Evolutionary conservation across 2,329 filamentous ascomycete genomes (phyloP).

Genomic region (Fusarium paranaense): DNA sequence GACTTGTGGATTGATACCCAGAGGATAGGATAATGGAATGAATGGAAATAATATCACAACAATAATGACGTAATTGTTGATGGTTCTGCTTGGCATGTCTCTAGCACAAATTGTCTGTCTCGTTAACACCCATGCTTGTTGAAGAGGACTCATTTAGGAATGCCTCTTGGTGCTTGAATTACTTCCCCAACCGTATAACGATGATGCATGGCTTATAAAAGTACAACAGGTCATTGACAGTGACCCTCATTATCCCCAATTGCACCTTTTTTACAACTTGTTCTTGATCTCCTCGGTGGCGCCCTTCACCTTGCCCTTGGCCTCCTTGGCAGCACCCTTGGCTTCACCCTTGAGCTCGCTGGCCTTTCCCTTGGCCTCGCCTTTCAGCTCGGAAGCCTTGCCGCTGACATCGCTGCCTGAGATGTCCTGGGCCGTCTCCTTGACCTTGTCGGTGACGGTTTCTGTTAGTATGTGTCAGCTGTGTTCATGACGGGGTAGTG

Average conservation of each 20-base stretch:
- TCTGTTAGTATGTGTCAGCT: conserved; percentile 44
- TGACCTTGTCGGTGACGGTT: conserved; percentile 59
- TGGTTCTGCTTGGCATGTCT: neutral
- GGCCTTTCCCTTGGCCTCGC: conserved; percentile 53
- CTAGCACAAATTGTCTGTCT: too few species aligned
- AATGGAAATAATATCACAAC: neutral
- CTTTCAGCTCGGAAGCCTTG: conserved; percentile 51
- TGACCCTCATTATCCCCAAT: conserved; percentile 24
- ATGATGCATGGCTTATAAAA: conserved; percentile 37
- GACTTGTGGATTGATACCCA: neutral
- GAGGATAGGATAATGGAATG: neutral
- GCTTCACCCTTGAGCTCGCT: conserved; percentile 56
- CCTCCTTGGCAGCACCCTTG: conserved; percentile 55
- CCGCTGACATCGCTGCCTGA: conserved; percentile 47
- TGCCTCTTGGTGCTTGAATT: conserved; percentile 24
- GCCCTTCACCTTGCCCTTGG: conserved; percentile 50
- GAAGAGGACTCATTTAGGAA: neutral
- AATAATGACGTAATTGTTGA: neutral
- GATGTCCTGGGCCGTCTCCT: conserved; percentile 55
- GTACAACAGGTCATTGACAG: conserved; percentile 20
- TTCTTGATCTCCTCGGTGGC: conserved; percentile 30
- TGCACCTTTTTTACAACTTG: conserved; percentile 28
- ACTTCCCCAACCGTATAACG: conserved; percentile 19
- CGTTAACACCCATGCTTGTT: neutral
- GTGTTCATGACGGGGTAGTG: neutral